Evolutionary conservation across 2,329 filamentous ascomycete genomes (phyloP), one percentile per base, ranked within the genome.

Genomic region (Gaeumannomyces tritici): DNA sequence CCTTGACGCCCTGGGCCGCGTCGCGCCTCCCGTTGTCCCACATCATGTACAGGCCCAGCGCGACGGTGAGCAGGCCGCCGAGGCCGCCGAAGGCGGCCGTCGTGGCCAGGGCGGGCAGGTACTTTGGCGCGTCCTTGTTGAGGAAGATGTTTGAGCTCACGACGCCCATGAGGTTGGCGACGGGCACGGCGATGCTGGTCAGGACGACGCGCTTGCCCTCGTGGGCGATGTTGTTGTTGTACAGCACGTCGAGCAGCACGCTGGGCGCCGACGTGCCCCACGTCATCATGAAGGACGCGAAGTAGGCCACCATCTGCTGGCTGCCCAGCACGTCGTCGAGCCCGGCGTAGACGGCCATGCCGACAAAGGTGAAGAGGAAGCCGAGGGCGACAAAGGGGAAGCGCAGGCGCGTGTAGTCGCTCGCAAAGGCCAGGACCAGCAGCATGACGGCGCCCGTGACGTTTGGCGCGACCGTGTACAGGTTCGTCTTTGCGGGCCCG

Each of bases 391-490:
- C 88, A 71, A 93, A 92, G 0, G 89, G 89, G 62, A 88, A 90
- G 3, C 89, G 83, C 26, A 87, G 75, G n/a, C 86, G 80, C 4
- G 81, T 78, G 61, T 78, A 80, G 69, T 93, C 90, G 2, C 86
- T 89, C 5, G 81, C 73, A 67, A 91, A 93, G 0, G 88, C 89
- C 0, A 93, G 77, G 13, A 92, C 74, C 0, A 93, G 77, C 3
- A 93, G 78, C 80, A 92, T 86, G 1, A 83, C 82, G 0, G 89
- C 89, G 1, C 90, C 90, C 0, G 84, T 85, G 57, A 91, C 81
- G 68, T 93, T 93, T 1, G 90, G 90, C 0, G 90, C 90, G 0
- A 93, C 89, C 0, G 90, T 93, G 74, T 90, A 92, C 0, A 93
- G 79, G 68, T 95, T 93, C 0, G 89, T 92, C 71, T 80, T 81